These are phyloP conservation scores for Neonectria ditissima DNA, from an alignment of 2,329 filamentous ascomycete genomes.

Conservation along the genomic window DNA sequence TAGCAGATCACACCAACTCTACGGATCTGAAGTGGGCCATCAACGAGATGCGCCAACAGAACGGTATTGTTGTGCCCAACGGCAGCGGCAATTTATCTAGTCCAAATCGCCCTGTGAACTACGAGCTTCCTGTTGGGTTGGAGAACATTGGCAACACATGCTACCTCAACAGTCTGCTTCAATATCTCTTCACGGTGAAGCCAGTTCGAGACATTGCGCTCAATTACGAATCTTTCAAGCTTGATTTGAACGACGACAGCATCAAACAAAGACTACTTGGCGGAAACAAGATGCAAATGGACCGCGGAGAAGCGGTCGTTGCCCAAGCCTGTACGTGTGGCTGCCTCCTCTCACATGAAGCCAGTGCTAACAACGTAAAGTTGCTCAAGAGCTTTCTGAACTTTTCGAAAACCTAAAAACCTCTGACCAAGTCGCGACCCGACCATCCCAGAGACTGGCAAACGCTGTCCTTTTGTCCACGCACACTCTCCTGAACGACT, in stretches of 20 bases:
- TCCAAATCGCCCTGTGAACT: conserved; percentile 42
- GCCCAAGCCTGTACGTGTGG: conserved; percentile 79
- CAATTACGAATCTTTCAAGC: conserved; percentile 76
- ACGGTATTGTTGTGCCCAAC: conserved; percentile 39
- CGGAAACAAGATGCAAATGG: conserved; percentile 67
- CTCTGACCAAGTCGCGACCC: conserved; percentile 71
- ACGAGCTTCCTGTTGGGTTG: conserved; percentile 82
- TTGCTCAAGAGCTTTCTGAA: conserved; percentile 77
- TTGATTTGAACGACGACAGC: conserved; percentile 73
- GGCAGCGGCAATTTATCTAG: not conserved
- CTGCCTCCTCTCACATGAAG: not conserved
- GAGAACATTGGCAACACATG: conserved; percentile 98
- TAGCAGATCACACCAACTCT: conserved; percentile 49
- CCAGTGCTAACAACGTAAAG: conserved; percentile 58
- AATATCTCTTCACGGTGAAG: conserved; percentile 92
- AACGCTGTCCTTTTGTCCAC: conserved; percentile 78
- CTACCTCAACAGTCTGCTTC: conserved; percentile 95
- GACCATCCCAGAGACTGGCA: conserved; percentile 81
- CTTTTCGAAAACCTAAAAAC: conserved; percentile 79
- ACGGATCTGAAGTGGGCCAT: conserved; percentile 46
- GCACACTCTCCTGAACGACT: conserved; percentile 50
- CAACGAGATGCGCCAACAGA: conserved; percentile 41
- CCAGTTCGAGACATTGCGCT: conserved; percentile 85
- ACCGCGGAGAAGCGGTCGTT: conserved; percentile 68
- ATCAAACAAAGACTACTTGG: conserved; percentile 79